Evolutionary conservation across 140 eudicot species (phyloP).

Genomic region (Cichorium intybus): DNA sequence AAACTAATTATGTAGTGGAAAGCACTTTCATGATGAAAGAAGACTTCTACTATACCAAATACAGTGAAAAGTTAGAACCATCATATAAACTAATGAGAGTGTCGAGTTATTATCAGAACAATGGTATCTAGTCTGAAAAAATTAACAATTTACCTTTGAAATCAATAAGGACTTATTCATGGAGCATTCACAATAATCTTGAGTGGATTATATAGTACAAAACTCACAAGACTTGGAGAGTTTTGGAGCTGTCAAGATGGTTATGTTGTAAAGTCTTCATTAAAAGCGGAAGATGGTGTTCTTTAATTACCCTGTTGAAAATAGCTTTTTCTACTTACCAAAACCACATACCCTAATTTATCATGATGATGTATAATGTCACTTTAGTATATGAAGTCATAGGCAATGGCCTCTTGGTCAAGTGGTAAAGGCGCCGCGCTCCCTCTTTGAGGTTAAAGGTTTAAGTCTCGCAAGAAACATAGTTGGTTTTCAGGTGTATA

Average conservation of each 20-base stretch:
- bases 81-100: conserved; percentile 80
- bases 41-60: conserved; percentile 66
- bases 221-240: conserved; percentile 89
- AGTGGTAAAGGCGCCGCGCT: too few species aligned
- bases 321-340: conserved; percentile 96
- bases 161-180: conserved; percentile 78
- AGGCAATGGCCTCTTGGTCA: too few species aligned
- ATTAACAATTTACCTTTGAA: too few species aligned
- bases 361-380: conserved; percentile 75
- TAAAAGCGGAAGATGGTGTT: conserved; percentile 98
- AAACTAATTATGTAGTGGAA: conserved; percentile 84
- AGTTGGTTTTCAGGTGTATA: too few species aligned
- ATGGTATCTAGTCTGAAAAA: too few species aligned
- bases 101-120: too few species aligned
- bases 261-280: conserved; percentile 92
- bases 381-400: too few species aligned
- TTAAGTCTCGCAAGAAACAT: too few species aligned
- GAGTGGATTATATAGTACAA: conserved; percentile 89
- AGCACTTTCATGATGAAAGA: conserved; percentile 62
- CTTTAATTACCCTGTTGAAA: conserved; percentile 96
- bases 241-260: conserved; percentile 94
- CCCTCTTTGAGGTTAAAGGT: too few species aligned
- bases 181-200: conserved; percentile 79
- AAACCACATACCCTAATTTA: conserved; percentile 98
- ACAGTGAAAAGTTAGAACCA: conserved; percentile 80